Percentiles rank a stretch among this genome's conserved stretches.
Conservation (phyloP, 1,284 basidiomycete genomes). For the Apiotrichum gamsii region DNA sequence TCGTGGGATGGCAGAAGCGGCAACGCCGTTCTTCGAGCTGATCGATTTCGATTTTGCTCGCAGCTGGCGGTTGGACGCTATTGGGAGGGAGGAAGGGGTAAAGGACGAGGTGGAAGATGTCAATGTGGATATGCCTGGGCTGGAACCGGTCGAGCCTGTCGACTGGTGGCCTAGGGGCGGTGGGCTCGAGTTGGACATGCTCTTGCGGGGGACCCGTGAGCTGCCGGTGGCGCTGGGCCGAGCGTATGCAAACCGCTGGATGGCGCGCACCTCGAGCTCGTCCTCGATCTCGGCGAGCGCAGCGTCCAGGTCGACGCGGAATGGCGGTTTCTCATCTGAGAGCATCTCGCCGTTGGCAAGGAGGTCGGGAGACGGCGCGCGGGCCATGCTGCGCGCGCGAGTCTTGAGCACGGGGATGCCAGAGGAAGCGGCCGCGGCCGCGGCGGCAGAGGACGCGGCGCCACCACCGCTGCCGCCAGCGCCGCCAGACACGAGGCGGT, state of each 20-base stretch:
- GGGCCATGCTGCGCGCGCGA: constrained; percentile 6
- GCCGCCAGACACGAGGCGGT: background rate
- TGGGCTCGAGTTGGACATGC: too few relatives aligned
- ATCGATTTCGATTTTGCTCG: too few relatives aligned
- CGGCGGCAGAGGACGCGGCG: background rate
- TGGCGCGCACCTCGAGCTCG: constrained; percentile 16
- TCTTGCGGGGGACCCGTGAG: background rate
- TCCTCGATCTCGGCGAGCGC: constrained; percentile 19
- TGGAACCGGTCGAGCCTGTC: too few relatives aligned
- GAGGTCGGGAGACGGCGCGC: constrained; percentile 13
- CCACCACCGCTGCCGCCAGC: too few relatives aligned
- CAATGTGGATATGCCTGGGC: too few relatives aligned
- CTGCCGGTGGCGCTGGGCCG: constrained; percentile 1
- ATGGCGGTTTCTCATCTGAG: constrained; percentile 11
- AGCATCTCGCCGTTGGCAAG: background rate
- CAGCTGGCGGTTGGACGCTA: too few relatives aligned
- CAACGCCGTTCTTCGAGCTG: too few relatives aligned
- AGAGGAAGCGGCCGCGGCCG: background rate
- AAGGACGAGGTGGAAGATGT: too few relatives aligned
- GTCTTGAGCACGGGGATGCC: constrained; percentile 19
- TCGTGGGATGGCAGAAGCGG: too few relatives aligned
- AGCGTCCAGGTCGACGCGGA: constrained; percentile 18
- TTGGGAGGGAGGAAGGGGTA: too few relatives aligned
- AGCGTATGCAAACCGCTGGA: constrained; percentile 10
- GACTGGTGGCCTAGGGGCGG: too few relatives aligned